Base-by-base conservation (phyloP, 176 grass and related monocot genomes). In the Oryza meyeriana region DNA sequence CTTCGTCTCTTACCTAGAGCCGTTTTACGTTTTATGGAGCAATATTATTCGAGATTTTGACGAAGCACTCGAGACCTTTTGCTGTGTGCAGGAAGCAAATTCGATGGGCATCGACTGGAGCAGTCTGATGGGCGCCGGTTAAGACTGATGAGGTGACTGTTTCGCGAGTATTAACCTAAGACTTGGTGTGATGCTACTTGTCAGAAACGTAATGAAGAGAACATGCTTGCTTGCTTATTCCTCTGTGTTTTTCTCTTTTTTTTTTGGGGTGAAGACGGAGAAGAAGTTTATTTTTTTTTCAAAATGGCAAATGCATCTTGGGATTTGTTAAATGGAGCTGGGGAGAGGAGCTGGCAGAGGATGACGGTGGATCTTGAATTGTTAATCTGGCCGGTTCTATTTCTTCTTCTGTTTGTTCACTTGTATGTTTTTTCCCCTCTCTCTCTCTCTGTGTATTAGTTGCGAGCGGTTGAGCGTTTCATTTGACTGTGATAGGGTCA, bases 81-180 rank as follows among this genome's bases (percentile, higher is more conserved):
- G 77, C 44, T 39, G 33, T 34, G 52, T 69, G 36, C 81, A 74
- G 47, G 72, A 32, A 58, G n/a, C 55, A 20, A n/a, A 85, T 82
- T 30, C 58, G n/a, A 78, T 82, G 88, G 79, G 83, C 83, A 72
- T 85, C 87, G 83, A 89, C 88, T 33, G 10, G 62, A 72, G 82
- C 66, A 63, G 75, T 45, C 13, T 12, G 40, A 66, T 41, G 59
- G 83, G 59, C 61, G 47, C n/a, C 17, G 36, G 25, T 84, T n/a
- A 10, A 31, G 39, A 63, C 32, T 20, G 20, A 55, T 22, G 78
- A 28, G 36, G 62, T 79, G 69, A 69, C 29, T n/a, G 30, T 4
- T 18, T 69, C 10, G 28, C 77, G 68, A 3, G 38, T 61, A 18
- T 22, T 66, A 50, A 80, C 47, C 32, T n/a, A 71, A 3, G 81